Evolutionary conservation across 441 rosid genomes (phyloP), one percentile per base, ranked within the genome.

Genomic region (Populus trichocarpa): DNA sequence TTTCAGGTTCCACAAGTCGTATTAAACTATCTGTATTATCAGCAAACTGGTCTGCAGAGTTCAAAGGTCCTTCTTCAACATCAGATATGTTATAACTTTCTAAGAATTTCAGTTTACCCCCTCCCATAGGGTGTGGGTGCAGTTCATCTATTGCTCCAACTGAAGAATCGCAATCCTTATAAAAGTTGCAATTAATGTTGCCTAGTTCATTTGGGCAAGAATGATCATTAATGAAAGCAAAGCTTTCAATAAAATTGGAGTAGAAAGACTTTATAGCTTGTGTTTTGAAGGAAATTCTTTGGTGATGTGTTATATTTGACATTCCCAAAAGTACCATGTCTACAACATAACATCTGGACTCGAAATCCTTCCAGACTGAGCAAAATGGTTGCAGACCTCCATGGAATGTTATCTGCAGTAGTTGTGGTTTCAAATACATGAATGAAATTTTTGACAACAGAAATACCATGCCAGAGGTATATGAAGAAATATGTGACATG

Each of bases 1-100:
- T 80, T 84, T 86, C 90, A 65, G 84, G 82, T 77, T 88, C 90
- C 40, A 74, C 59, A 3, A 86, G 23, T 75, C 78, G 85, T 53
- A 78, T 57, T 74, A 85, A 65, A 75, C 74, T 78, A 35, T 82
- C 80, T 36, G 79, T 77, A 77, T 74, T 88, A 76, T 83, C 89
- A 64, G 84, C 67, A 25, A 87, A 83, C 46, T 83, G 87, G 76
- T 84, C 86, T 2, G 85, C 6, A 14, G 86, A 76, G 77, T 82
- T 84, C 50, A 42, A 23, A 14, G 66, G 61, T 64, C 80, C 85
- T 81, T 83, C 86, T 79, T 89, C 92, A 70, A 76, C 75, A 66
- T 80, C 78, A 40, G 89, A 78, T 67, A 80, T 59, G 75, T 84
- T 82, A 42, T 83, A 82, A 82, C 69, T 80, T 75, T 85, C 92